A percentile compares a stretch with the other conserved stretches of the same genome.
Evolutionary conservation across 257 asterid species (phyloP).

Genomic region (Asclepias syriaca): DNA sequence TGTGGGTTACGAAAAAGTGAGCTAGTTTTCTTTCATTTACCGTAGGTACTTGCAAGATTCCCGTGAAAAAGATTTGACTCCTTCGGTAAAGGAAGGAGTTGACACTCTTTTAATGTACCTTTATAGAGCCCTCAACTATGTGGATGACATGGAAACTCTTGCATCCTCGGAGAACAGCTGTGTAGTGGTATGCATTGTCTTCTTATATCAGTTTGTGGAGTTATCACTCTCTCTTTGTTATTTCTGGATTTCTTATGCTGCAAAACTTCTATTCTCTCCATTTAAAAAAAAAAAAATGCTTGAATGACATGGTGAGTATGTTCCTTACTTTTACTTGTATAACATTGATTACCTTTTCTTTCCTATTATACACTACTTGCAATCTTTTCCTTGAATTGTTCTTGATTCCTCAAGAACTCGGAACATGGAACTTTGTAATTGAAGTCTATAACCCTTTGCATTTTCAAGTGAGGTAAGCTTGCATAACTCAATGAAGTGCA

Average conservation of each 20-base stretch:
- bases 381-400: not conserved
- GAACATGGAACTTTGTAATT: not conserved
- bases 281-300: too few relatives aligned
- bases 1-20: not conserved
- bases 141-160: constrained; percentile 85
- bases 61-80: constrained; percentile 60
- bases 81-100: constrained; percentile 78
- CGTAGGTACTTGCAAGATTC: constrained; percentile 74
- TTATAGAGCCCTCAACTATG: constrained; percentile 69
- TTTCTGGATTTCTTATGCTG: constrained; percentile 2
- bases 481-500: not conserved
- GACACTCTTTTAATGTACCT: constrained; percentile 94
- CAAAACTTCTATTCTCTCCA: not conserved
- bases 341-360: too few relatives aligned
- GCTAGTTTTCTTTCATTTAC: constrained; percentile 16
- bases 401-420: not conserved
- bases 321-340: not conserved
- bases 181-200: constrained; percentile 65
- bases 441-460: not conserved
- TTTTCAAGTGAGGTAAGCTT: not conserved
- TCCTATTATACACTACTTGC: not conserved
- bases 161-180: constrained; percentile 86
- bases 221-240: constrained; percentile 2
- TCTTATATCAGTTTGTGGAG: constrained; percentile 1
- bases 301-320: too few relatives aligned